Conservation (phyloP, 2,329 filamentous ascomycete species). For the Talaromyces piceae region DNA sequence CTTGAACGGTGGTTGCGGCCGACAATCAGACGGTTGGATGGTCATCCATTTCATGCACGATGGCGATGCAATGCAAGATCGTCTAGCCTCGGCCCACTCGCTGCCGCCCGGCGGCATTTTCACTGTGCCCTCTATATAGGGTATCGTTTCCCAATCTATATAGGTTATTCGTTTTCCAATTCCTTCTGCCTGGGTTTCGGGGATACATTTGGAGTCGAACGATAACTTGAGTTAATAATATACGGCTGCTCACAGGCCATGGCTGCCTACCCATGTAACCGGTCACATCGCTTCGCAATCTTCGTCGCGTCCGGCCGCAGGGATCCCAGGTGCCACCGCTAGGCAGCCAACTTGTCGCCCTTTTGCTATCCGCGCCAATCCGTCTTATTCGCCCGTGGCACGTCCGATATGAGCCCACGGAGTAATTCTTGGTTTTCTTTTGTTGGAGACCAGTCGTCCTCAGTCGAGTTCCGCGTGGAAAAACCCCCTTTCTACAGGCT, state of each 20-base stretch:
- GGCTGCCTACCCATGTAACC: background rate
- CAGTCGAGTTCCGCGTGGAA: no score
- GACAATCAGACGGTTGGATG: background rate
- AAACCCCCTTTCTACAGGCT: no score
- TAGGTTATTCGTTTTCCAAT: no score
- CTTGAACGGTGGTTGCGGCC: background rate
- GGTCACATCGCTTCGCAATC: background rate
- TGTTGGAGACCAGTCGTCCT: no score
- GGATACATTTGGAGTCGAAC: no score
- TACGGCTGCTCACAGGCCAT: no score
- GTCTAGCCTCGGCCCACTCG: background rate
- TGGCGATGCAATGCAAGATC: background rate
- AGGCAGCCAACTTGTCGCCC: background rate
- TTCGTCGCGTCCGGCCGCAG: background rate
- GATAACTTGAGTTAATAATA: no score
- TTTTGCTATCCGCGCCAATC: background rate
- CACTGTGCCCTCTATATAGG: background rate
- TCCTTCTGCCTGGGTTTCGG: no score
- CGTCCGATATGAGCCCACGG: conserved; percentile 1
- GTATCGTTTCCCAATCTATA: background rate
- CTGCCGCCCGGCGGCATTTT: background rate
- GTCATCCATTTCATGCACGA: background rate
- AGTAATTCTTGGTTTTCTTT: conserved; percentile 6
- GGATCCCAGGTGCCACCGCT: background rate
- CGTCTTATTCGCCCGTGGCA: background rate